Conservation (phyloP, 2,329 filamentous ascomycete species). For the Stagonosporopsis vannaccii region DNA sequence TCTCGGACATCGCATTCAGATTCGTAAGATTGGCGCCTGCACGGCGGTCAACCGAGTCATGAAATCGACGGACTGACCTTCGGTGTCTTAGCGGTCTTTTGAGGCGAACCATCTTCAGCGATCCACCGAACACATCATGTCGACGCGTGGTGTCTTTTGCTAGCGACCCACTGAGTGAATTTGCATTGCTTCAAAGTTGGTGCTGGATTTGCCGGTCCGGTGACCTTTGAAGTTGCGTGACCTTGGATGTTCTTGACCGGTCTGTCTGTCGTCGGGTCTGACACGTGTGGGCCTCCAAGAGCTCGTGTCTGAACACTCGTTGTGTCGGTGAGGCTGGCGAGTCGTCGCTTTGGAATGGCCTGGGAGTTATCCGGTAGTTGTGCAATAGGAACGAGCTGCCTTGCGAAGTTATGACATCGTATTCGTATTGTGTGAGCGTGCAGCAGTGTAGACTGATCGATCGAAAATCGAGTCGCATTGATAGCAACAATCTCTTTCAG, state of each 20-base stretch:
- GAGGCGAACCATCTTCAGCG: slow-evolving; percentile 6
- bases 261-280: not conserved
- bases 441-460: slow-evolving; percentile 2
- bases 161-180: slow-evolving; percentile 8
- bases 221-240: slow-evolving; percentile 7
- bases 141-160: slow-evolving; percentile 15
- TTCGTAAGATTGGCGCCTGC: slow-evolving; percentile 8
- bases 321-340: slow-evolving; percentile 8
- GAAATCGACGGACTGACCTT: slow-evolving; percentile 12
- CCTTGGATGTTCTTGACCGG: slow-evolving; percentile 4
- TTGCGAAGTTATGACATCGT: not conserved
- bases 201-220: slow-evolving; percentile 4
- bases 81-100: slow-evolving; percentile 15
- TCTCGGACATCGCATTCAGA: slow-evolving; percentile 4
- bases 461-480: not conserved
- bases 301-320: not conserved
- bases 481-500: not conserved
- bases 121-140: slow-evolving; percentile 21
- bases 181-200: not conserved
- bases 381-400: not conserved
- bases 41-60: slow-evolving; percentile 22
- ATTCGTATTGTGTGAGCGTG: not conserved
- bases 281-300: not conserved
- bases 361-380: not conserved
- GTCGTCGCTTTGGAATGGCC: not conserved